Conservation (phyloP, 345 rosid species). For the Salix purpurea region DNA sequence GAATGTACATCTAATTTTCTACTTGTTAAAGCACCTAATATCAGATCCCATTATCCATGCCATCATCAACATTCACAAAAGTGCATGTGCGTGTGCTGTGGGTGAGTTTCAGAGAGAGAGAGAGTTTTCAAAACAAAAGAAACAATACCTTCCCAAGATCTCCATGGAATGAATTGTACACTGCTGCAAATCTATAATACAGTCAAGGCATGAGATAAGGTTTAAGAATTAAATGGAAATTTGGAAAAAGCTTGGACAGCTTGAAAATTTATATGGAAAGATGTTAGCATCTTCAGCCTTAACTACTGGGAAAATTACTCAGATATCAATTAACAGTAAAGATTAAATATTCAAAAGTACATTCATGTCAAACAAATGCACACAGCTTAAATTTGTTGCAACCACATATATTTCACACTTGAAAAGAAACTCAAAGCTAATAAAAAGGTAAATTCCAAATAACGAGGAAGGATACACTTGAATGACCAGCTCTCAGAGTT, state of each 20-base stretch:
- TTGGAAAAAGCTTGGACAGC: too few relatives aligned
- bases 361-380: not conserved
- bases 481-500: conserved; percentile 79
- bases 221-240: not conserved
- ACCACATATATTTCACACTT: not conserved
- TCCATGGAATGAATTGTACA: conserved; percentile 91
- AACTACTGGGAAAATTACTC: not conserved
- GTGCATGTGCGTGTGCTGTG: not conserved
- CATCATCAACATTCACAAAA: not conserved
- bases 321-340: not conserved
- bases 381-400: conserved; percentile 4
- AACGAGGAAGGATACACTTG: conserved; percentile 66
- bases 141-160: conserved; percentile 83
- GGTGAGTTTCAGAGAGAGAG: not conserved
- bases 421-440: not conserved
- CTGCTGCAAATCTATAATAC: conserved; percentile 68
- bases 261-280: too few relatives aligned
- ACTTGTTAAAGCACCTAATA: conserved; percentile 1
- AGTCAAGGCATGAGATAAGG: conserved; percentile 33
- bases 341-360: not conserved
- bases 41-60: not conserved
- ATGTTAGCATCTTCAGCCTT: not conserved
- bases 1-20: not conserved
- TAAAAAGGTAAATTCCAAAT: not conserved
- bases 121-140: not conserved